A percentile compares a stretch with the other conserved stretches of the same genome.
These are phyloP conservation scores for Aspergillus melleus DNA, from an alignment of 2,329 filamentous ascomycete genomes.

Conservation along the genomic window DNA sequence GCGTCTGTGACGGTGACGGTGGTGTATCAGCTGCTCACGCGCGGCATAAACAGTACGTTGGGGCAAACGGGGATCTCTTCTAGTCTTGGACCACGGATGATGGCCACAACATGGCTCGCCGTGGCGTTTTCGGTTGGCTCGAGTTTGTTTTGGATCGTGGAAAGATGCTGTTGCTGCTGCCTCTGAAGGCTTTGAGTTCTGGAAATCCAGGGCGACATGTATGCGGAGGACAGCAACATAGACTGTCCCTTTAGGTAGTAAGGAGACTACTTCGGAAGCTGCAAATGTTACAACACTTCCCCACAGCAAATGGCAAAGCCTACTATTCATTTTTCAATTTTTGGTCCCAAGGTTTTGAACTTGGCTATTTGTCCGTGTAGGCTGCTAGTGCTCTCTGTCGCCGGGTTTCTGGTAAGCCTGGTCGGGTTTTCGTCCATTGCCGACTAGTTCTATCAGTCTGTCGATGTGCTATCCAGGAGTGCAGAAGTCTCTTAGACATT, in stretches of 20 bases:
- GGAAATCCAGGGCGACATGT: slow-evolving; percentile 4
- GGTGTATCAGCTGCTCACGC: slow-evolving; percentile 5
- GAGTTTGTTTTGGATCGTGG: slow-evolving; percentile 7
- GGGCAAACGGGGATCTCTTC: slow-evolving; percentile 4
- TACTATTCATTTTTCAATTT: slow-evolving; percentile 6
- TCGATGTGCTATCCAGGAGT: no score
- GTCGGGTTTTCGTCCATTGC: no score
- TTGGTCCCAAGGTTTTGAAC: background rate
- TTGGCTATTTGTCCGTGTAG: no score
- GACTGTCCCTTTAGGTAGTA: background rate
- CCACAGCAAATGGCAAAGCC: slow-evolving; percentile 1
- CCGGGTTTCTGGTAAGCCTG: no score
- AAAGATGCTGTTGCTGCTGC: slow-evolving; percentile 10
- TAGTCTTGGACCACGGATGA: slow-evolving; percentile 6
- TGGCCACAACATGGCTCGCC: slow-evolving; percentile 9
- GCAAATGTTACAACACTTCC: background rate
- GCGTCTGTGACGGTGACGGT: slow-evolving; percentile 8
- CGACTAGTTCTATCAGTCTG: no score
- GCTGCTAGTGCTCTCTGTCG: no score
- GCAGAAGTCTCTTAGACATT: no score
- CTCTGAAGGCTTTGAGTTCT: slow-evolving; percentile 6
- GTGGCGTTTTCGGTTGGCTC: slow-evolving; percentile 4
- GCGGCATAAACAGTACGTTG: slow-evolving; percentile 4
- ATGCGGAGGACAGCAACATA: slow-evolving; percentile 1
- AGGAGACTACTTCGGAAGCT: slow-evolving; percentile 1